Percentiles rank a stretch among this genome's conserved stretches.
These are phyloP conservation scores for Exophiala aquamarina DNA, from an alignment of 2,329 filamentous ascomycete genomes.

Conservation along the genomic window DNA sequence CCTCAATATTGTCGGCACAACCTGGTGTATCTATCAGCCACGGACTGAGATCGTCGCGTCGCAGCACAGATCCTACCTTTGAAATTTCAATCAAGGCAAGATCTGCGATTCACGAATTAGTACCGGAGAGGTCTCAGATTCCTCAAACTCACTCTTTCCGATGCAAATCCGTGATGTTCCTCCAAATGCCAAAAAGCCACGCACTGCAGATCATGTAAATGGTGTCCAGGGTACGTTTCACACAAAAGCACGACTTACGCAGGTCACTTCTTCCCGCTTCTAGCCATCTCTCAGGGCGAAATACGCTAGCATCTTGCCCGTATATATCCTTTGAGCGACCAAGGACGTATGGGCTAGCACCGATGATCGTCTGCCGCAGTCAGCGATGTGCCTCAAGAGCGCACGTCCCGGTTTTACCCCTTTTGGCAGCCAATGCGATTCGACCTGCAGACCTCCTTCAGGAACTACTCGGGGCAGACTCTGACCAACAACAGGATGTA, in stretches of 20 bases:
- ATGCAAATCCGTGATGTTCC: background rate
- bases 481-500: constrained; percentile 30
- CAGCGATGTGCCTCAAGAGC: background rate
- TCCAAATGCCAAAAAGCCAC: background rate
- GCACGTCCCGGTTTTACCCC: constrained; percentile 18
- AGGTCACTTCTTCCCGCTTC: background rate
- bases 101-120: background rate
- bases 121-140: background rate
- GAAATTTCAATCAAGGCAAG: background rate
- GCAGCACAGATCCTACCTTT: background rate
- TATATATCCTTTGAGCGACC: constrained; percentile 42
- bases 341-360: constrained; percentile 35
- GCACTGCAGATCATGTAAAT: no score
- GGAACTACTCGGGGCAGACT: constrained; percentile 30
- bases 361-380: constrained; percentile 29
- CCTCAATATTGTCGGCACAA: background rate
- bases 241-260: background rate
- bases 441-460: constrained; percentile 25
- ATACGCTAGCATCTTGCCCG: constrained; percentile 46
- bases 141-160: background rate
- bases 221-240: no score
- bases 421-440: constrained; percentile 25
- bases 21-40: background rate
- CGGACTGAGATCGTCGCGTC: background rate
- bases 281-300: constrained; percentile 51